Conservation (phyloP, 129 eudicot genomes). For the Cynara cardunculus region DNA sequence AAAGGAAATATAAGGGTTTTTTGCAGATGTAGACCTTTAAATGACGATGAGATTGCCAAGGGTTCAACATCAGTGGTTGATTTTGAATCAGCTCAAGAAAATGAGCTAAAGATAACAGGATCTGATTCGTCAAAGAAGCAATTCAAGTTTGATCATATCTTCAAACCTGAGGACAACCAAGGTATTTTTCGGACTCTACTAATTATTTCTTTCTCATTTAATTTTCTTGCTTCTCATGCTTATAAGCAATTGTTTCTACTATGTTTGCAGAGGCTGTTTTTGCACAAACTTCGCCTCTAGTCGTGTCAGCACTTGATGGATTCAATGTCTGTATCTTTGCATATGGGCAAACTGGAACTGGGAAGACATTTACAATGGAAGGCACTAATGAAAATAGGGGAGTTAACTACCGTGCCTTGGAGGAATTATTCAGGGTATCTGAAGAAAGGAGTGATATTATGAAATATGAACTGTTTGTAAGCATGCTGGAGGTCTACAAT, state of each 20-base stretch:
- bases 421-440: conserved; percentile 71
- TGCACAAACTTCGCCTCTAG: conserved; percentile 67
- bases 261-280: conserved; percentile 71
- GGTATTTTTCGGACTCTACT: conserved; percentile 34
- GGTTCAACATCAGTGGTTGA: conserved; percentile 66
- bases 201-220: background rate
- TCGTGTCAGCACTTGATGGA: conserved; percentile 84
- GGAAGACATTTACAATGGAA: conserved; percentile 97
- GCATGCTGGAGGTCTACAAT: conserved; percentile 98
- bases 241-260: conserved; percentile 9
- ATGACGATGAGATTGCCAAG: conserved; percentile 62
- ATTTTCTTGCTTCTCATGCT: background rate
- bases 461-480: conserved; percentile 74
- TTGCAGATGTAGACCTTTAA: conserved; percentile 89
- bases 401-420: conserved; percentile 84
- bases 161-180: conserved; percentile 81
- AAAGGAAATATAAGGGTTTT: conserved; percentile 96
- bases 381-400: conserved; percentile 90
- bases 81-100: conserved; percentile 70
- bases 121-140: conserved; percentile 80
- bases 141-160: conserved; percentile 86
- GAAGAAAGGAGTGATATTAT: conserved; percentile 62
- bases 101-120: conserved; percentile 63
- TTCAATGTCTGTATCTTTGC: conserved; percentile 97
- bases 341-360: conserved; percentile 97